These are phyloP conservation scores for Talaromyces adpressus DNA, from an alignment of 495 filamentous ascomycete genomes.

Conservation along the genomic window DNA sequence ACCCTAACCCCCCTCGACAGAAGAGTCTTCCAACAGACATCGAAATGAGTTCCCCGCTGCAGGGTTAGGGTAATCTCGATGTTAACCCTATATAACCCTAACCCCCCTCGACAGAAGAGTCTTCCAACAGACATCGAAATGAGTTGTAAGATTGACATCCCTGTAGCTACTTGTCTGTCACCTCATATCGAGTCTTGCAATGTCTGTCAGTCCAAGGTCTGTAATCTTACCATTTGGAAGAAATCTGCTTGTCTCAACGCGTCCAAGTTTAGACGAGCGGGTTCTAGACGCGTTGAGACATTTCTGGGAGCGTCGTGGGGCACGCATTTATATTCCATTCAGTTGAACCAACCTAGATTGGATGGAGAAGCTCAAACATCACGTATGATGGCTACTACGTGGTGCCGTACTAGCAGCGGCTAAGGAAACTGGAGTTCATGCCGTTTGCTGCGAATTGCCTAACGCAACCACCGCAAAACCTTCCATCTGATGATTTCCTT, in stretches of 20 bases:
- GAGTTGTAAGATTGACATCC: neutral
- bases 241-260: neutral
- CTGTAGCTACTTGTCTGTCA: neutral
- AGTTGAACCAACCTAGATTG: neutral
- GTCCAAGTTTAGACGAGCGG: no score
- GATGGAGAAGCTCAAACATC: neutral
- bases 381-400: neutral
- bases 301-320: no score
- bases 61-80: no score
- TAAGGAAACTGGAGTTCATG: neutral
- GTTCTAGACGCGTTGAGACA: neutral
- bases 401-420: neutral
- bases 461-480: neutral
- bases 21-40: no score
- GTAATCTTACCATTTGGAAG: neutral
- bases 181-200: neutral
- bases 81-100: no score
- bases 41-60: no score
- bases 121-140: neutral
- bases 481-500: neutral
- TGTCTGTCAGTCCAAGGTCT: neutral
- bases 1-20: no score
- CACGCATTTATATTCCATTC: neutral
- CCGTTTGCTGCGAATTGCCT: neutral
- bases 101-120: no score